Evolutionary conservation across 441 rosid genomes (phyloP), one percentile per base, ranked within the genome.

Genomic region (Croton setiger): DNA sequence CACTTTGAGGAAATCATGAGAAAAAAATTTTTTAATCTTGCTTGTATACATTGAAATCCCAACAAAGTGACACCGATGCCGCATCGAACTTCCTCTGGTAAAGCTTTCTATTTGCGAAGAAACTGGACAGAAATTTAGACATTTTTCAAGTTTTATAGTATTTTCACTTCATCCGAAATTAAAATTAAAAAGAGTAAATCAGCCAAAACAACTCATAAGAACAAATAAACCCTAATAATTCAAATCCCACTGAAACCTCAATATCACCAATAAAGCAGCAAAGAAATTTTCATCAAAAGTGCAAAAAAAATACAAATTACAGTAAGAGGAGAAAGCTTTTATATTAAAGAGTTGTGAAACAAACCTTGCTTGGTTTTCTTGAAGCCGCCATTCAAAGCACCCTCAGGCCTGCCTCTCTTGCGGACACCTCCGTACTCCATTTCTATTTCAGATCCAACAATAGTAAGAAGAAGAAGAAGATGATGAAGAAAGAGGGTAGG

Each of bases 291-390:
- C 12, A 18, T 3, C n/a, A 8, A 5, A 5, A 20, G 3, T 10
- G 35, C 11, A 14, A 20, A 17, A 61, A 61, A 20, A 52, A 52
- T 21, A 39, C 45, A 27, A 18, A 36, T 14, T 15, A 33, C 9
- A 57, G 12, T 20, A 49, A 10, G 0, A 13, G 53, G 12, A 1
- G 1, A 17, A 21, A 8, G 35, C 31, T 14, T 64, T 10, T 47
- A 17, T 2, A 48, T 9, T 37, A 1, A 23, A 3, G 47, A 3
- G 13, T 5, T 18, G 0, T 43, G 11, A 36, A 6, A 44, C 66
- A 66, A 51, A 84, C 93, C 93, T 83, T 82, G 84, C 70, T 69
- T 86, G 36, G 80, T 75, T 79, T 71, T 88, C 82, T 88, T 88
- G 67, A 58, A 39, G 47, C 90, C 85, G 60, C 84, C 88, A 60